These are phyloP conservation scores for Lepraria neglecta DNA, from an alignment of 495 filamentous ascomycete genomes.

Conservation along the genomic window DNA sequence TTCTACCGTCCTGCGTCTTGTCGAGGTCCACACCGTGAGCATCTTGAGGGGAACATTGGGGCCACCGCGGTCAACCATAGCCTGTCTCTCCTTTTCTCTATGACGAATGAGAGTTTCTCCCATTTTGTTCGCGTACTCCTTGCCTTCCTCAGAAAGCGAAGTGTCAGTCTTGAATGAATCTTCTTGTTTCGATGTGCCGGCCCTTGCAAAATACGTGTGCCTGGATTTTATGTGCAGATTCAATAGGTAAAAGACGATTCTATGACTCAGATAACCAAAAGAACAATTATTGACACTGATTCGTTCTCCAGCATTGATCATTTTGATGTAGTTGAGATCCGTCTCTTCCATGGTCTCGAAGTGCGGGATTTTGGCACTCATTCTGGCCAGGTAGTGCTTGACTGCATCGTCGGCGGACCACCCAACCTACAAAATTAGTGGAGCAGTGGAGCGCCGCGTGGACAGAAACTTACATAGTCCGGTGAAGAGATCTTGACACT, in stretches of 20 bases:
- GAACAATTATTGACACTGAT: constrained; percentile 90
- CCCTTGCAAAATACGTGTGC: constrained; percentile 88
- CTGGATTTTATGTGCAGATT: constrained; percentile 95
- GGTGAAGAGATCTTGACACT: constrained; percentile 98
- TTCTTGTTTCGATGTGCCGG: constrained; percentile 63
- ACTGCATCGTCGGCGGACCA: constrained; percentile 91
- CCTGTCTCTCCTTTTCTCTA: constrained; percentile 70
- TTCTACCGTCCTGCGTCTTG: constrained; percentile 79
- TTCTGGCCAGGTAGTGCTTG: constrained; percentile 80
- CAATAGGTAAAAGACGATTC: constrained; percentile 92
- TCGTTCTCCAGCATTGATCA: constrained; percentile 95
- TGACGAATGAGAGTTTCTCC: constrained; percentile 72
- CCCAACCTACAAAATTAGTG: constrained; percentile 46
- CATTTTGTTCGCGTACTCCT: constrained; percentile 84
- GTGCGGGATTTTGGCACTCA: constrained; percentile 83
- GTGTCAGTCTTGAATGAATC: constrained; percentile 88
- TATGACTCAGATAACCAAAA: constrained; percentile 90
- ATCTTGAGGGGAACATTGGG: constrained; percentile 63
- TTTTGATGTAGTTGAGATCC: constrained; percentile 96
- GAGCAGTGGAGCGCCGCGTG: constrained; percentile 45
- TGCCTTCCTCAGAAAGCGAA: constrained; percentile 71
- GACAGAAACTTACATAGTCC: constrained; percentile 40
- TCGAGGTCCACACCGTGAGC: constrained; percentile 90
- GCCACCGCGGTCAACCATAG: constrained; percentile 61
- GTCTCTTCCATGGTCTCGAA: constrained; percentile 95